Conservation (phyloP, 441 rosid species). For the Pelargonium myrrhifolium region DNA sequence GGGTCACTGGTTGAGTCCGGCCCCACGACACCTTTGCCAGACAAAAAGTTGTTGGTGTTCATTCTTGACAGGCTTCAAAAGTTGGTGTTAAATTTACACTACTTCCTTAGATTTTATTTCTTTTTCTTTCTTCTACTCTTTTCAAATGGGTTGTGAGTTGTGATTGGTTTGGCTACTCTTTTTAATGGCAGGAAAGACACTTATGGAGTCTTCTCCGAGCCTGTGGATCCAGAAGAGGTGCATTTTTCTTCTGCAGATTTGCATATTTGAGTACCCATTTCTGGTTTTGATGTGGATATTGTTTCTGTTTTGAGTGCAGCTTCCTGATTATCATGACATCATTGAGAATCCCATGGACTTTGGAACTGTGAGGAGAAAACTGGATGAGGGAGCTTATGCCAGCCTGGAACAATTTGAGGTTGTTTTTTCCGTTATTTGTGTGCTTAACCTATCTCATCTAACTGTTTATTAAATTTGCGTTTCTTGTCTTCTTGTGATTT, state of each 20-base stretch:
- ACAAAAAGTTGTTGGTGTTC: conserved; percentile 81
- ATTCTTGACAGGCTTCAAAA: conserved; percentile 94
- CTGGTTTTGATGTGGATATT: conserved; percentile 6
- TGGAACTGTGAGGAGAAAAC: conserved; percentile 58
- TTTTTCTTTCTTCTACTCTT: background rate
- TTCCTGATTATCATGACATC: conserved; percentile 81
- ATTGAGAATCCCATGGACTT: conserved; percentile 82
- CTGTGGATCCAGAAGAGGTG: conserved; percentile 89
- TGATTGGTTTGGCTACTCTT: conserved; percentile 20
- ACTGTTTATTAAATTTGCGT: background rate
- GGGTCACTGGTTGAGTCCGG: conserved; percentile 59
- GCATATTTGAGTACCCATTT: conserved; percentile 8
- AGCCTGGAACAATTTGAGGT: conserved; percentile 83
- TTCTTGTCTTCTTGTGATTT: background rate
- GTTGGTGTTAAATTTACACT: conserved; percentile 38
- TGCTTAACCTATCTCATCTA: background rate
- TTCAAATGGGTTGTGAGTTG: conserved; percentile 10
- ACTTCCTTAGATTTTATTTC: conserved; percentile 20
- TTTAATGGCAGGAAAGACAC: conserved; percentile 71
- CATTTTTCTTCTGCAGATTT: conserved; percentile 15
- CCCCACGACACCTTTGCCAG: conserved; percentile 77
- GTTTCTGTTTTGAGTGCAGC: conserved; percentile 42
- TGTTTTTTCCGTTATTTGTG: conserved; percentile 16
- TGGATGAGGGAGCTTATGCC: conserved; percentile 49
- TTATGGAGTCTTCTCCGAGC: conserved; percentile 88